Evolutionary conservation across 176 grass and related monocot genomes (phyloP), one percentile per base, ranked within the genome.

Genomic region (Carex pumila): DNA sequence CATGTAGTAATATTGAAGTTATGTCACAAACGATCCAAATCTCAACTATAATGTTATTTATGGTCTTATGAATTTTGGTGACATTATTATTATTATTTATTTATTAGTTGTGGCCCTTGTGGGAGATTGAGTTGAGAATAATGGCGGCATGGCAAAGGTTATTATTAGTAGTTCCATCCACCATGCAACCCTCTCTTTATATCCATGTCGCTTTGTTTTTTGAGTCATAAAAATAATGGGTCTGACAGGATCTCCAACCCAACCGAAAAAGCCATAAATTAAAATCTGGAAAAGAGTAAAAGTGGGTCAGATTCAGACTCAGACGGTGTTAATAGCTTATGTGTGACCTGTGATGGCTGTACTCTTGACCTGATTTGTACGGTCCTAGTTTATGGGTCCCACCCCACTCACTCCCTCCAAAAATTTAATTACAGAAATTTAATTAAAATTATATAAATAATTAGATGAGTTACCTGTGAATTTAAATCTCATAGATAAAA

Each of bases 221-320:
- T 74, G n/a, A 45, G 59, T 82, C 37, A 82, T 29, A 65, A 29
- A 50, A 64, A 49, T 43, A 55, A 66, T 45, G 81, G 36, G 10
- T 83, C 81, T 83, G 81, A 83, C 81, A 83, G 6, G 81, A 83
- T 83, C 61, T 83, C 81, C 81, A 83, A 83, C 81, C 81, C 61
- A 83, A 83, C 62, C 81, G 69, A 83, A 83, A 82, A 83, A 83
- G 19, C 61, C 64, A 83, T 83, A 83, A 83, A 83, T 60, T 32
- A 36, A 81, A 61, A 10, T 81, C 79, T 63, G 79, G 6, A 81
- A 81, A 81, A 45, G 36, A 36, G 81, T 1, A 64, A 65, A 82
- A 50, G 47, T 83, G 49, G 81, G 54, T 81, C 61, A 65, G 79
- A 81, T 22, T 57, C 50, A 31, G 73, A 78, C 18, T 62, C 60